Evolutionary conservation across 169 alveolate species (phyloP).

Genomic region (Theileria sp.): DNA sequence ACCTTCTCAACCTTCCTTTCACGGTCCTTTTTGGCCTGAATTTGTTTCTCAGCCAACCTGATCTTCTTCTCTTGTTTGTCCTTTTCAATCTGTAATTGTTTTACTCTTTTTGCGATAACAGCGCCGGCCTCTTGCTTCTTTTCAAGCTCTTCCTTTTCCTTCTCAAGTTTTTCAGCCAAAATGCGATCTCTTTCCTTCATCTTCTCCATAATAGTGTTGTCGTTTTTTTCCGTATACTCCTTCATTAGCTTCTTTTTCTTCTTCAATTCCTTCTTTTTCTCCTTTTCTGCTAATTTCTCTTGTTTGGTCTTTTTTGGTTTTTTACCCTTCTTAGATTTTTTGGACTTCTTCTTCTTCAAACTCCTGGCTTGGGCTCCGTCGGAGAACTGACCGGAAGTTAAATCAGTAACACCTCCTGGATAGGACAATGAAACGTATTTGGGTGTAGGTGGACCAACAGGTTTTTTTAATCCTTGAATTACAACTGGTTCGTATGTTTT

Average conservation of each 20-base stretch:
- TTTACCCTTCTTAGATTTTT: slow-evolving; percentile 18
- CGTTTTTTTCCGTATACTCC: slow-evolving; percentile 11
- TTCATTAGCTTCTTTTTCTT: slow-evolving; percentile 19
- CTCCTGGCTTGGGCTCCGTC: slow-evolving; percentile 25
- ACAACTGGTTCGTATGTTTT: background rate
- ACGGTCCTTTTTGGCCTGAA: background rate
- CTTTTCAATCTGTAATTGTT: background rate
- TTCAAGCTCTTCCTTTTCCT: slow-evolving; percentile 19
- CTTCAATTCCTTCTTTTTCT: slow-evolving; percentile 16
- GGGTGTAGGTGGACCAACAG: background rate
- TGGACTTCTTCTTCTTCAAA: slow-evolving; percentile 29
- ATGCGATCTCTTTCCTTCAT: slow-evolving; percentile 7
- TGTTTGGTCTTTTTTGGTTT: slow-evolving; percentile 4
- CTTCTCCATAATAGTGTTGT: slow-evolving; percentile 15
- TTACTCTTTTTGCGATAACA: slow-evolving; percentile 5
- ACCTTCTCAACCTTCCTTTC: background rate
- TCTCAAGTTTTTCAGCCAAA: background rate
- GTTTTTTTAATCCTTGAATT: background rate
- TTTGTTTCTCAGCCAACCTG: background rate
- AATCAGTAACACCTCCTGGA: background rate
- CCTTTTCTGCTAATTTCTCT: background rate
- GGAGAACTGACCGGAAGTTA: background rate
- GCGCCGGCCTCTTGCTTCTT: slow-evolving; percentile 12
- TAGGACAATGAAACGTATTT: background rate
- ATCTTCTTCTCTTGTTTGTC: slow-evolving; percentile 1